Conservation (phyloP, 164 flowering plant genomes). For the Liriodendron chinense region DNA sequence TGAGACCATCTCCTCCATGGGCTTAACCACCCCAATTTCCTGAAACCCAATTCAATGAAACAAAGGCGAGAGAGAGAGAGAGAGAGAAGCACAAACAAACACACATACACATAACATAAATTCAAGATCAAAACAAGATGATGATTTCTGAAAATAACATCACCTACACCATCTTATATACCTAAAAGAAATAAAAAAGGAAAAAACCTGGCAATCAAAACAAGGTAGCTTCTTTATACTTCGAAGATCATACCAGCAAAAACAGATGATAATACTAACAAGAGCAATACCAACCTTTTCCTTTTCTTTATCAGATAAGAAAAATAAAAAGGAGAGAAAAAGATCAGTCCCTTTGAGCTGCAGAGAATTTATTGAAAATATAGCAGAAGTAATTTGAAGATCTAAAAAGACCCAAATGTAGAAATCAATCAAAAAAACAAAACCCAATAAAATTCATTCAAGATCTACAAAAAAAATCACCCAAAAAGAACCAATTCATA, state of each 20-base stretch:
- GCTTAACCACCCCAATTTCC: constrained; percentile 79
- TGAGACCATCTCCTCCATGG: constrained; percentile 68
- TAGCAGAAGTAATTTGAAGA: constrained; percentile 4
- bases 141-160: not conserved
- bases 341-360: constrained; percentile 13
- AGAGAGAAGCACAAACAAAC: constrained; percentile 2
- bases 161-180: not conserved
- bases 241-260: constrained; percentile 30
- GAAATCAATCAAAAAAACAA: constrained; percentile 11
- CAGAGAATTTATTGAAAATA: not conserved
- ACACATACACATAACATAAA: not conserved
- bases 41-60: constrained; percentile 14
- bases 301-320: constrained; percentile 23
- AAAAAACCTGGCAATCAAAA: constrained; percentile 23
- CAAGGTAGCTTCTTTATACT: constrained; percentile 24
- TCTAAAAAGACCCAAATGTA: constrained; percentile 11
- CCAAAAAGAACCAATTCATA: not conserved
- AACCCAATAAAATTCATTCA: not conserved
- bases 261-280: constrained; percentile 16
- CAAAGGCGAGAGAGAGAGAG: not conserved
- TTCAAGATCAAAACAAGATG: not conserved
- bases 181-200: constrained; percentile 6
- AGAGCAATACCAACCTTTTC: constrained; percentile 19
- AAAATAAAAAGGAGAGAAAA: constrained; percentile 22
- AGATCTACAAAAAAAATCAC: constrained; percentile 2